These are phyloP conservation scores for Jimgerdemannia lactiflua DNA, from an alignment of 192 early-diverging fungal species.

Conservation along the genomic window DNA sequence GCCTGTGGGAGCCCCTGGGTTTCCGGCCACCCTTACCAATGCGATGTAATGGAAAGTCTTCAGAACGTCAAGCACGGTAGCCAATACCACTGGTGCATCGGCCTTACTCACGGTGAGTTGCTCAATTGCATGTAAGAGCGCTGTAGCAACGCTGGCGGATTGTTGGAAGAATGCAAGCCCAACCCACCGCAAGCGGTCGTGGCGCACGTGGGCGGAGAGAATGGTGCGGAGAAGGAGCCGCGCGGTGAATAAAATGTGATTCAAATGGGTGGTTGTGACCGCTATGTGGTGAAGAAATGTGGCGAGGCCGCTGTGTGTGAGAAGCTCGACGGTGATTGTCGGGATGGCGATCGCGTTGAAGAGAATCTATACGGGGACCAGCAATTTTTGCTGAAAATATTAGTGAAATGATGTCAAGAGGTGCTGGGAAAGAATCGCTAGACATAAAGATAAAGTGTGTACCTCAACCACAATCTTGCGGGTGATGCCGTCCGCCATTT, in stretches of 20 bases:
- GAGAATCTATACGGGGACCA: conserved; percentile 35
- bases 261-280: not conserved
- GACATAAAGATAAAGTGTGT: conserved; percentile 4
- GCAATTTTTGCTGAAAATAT: too few species aligned
- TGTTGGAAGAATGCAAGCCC: not conserved
- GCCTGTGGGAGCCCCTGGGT: not conserved
- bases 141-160: not conserved
- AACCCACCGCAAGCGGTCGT: not conserved
- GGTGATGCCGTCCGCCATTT: conserved; percentile 55
- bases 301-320: conserved; percentile 59
- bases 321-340: conserved; percentile 48
- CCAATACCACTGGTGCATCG: not conserved
- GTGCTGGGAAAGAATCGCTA: not conserved
- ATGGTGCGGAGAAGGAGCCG: not conserved
- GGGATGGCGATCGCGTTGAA: conserved; percentile 53
- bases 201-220: not conserved
- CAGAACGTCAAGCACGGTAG: not conserved
- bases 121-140: not conserved
- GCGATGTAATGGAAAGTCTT: not conserved
- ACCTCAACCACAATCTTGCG: conserved; percentile 50
- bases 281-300: conserved; percentile 44
- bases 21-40: not conserved
- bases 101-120: not conserved
- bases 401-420: too few species aligned
- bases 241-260: not conserved